These are phyloP conservation scores for Candida xiaguanensis DNA, from an alignment of 805 yeast species.

Conservation along the genomic window DNA sequence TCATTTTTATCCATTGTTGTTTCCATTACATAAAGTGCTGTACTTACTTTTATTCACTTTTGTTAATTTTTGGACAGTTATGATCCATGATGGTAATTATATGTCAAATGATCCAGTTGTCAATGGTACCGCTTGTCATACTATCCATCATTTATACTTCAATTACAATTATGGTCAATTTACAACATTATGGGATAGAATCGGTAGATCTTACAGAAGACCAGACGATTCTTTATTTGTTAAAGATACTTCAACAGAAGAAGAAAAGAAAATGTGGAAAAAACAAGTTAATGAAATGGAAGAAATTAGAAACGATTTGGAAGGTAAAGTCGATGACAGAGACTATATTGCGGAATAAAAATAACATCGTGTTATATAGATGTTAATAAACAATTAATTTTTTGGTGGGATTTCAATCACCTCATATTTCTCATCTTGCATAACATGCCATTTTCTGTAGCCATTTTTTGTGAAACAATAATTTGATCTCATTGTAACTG, in stretches of 20 bases:
- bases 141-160: constrained; percentile 94
- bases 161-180: constrained; percentile 98
- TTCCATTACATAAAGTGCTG: constrained; percentile 87
- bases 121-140: constrained; percentile 98
- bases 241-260: constrained; percentile 50
- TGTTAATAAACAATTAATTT: not conserved
- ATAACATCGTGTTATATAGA: not conserved
- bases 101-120: constrained; percentile 89
- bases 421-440: not conserved
- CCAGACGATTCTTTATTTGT: constrained; percentile 83
- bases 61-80: constrained; percentile 96
- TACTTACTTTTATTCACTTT: constrained; percentile 81
- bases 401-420: not conserved
- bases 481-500: too few species aligned
- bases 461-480: too few species aligned
- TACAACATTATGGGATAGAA: constrained; percentile 96
- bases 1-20: constrained; percentile 84
- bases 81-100: constrained; percentile 98
- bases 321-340: constrained; percentile 74
- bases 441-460: not conserved
- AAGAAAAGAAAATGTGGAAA: constrained; percentile 60
- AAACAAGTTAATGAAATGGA: constrained; percentile 75
- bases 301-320: constrained; percentile 70
- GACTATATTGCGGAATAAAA: constrained; percentile 45
- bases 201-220: constrained; percentile 88